These are phyloP conservation scores for Vitis hybrid DNA, from an alignment of 177 flowering plant species.

Conservation along the genomic window DNA sequence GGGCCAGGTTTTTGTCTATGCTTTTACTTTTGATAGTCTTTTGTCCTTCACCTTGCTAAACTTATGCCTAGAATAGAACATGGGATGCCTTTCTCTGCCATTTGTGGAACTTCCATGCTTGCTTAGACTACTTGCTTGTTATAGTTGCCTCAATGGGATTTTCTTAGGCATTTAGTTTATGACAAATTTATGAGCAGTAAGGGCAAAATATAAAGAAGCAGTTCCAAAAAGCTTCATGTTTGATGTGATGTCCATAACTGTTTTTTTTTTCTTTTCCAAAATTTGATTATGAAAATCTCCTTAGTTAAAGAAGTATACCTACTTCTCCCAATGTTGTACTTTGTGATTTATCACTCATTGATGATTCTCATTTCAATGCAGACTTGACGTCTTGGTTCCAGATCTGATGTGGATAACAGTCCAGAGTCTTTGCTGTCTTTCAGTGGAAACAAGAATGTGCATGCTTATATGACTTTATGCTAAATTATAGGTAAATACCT, in stretches of 20 bases:
- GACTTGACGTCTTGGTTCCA: constrained; percentile 55
- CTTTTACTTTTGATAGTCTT: constrained; percentile 1
- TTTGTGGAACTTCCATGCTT: too few species aligned
- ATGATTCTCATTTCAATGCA: constrained; percentile 24
- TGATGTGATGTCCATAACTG: too few species aligned
- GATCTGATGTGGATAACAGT: constrained; percentile 65
- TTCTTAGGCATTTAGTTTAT: too few species aligned
- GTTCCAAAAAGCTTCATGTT: too few species aligned
- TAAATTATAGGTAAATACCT: constrained; percentile 73
- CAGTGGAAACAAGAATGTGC: constrained; percentile 62
- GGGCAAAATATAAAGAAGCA: too few species aligned
- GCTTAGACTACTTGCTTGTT: too few species aligned
- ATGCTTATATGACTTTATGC: constrained; percentile 80
- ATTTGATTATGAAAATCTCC: too few species aligned
- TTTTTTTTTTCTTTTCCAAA: too few species aligned
- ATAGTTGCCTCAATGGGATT: too few species aligned
- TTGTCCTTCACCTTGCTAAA: not conserved
- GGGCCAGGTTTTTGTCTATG: constrained; percentile 62
- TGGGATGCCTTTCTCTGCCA: not conserved
- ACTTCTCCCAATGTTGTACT: not conserved
- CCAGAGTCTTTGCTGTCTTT: constrained; percentile 74
- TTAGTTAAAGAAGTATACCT: not conserved
- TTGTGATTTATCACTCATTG: not conserved
- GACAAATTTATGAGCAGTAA: too few species aligned
- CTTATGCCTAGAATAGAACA: not conserved